Evolutionary conservation across 176 grass and related monocot genomes (phyloP).

Genomic region (Triticum timopheevii): DNA sequence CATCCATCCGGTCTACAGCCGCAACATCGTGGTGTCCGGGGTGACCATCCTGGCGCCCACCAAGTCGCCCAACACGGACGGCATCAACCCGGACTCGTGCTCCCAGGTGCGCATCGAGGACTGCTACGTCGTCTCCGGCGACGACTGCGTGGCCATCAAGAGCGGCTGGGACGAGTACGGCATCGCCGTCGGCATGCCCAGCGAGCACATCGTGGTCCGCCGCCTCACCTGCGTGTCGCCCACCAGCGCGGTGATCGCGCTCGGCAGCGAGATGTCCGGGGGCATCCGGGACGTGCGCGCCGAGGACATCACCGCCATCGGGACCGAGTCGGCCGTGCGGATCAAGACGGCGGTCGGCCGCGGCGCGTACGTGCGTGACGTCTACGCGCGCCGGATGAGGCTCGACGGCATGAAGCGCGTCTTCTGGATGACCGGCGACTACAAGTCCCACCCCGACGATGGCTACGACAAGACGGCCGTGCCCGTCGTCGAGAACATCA

Average conservation of each 20-base stretch:
- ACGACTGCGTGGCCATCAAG: slow-evolving; percentile 97
- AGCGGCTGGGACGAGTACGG: slow-evolving; percentile 99
- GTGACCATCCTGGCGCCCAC: slow-evolving; percentile 82
- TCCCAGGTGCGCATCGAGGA: slow-evolving; percentile 85
- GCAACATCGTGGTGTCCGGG: slow-evolving; percentile 65
- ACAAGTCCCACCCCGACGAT: slow-evolving; percentile 29
- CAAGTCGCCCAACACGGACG: slow-evolving; percentile 86
- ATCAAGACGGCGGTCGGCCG: slow-evolving; percentile 8
- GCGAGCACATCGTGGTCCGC: slow-evolving; percentile 70
- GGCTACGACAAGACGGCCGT: slow-evolving; percentile 55
- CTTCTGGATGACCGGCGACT: slow-evolving; percentile 93
- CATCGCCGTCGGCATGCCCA: slow-evolving; percentile 79
- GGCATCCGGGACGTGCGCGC: slow-evolving; percentile 85
- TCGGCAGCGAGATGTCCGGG: slow-evolving; percentile 98
- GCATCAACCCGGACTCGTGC: slow-evolving; percentile 98
- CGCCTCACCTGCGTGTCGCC: slow-evolving; percentile 83
- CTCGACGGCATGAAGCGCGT: slow-evolving; percentile 74
- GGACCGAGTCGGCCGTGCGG: slow-evolving; percentile 33
- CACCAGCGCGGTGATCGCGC: slow-evolving; percentile 79
- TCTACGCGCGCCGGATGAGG: not conserved
- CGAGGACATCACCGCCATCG: slow-evolving; percentile 75
- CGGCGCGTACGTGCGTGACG: not conserved
- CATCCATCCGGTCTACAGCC: slow-evolving; percentile 93
- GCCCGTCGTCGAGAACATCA: slow-evolving; percentile 59
- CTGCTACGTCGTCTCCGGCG: slow-evolving; percentile 94